Evolutionary conservation across 192 early-diverging fungal genomes (phyloP).

Genomic region (Entrophospora sp.): DNA sequence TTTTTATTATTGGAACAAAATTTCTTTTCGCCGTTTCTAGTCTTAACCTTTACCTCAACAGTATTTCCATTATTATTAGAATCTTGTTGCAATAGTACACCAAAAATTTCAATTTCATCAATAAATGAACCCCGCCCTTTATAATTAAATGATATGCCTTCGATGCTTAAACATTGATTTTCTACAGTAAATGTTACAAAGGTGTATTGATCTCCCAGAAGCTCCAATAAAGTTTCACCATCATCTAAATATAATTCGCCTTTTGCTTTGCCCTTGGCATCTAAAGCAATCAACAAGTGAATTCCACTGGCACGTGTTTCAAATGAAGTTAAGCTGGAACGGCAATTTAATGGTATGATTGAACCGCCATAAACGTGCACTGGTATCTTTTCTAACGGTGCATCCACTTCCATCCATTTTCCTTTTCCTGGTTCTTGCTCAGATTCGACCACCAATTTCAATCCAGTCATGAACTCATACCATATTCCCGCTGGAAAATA

Average conservation of each 20-base stretch:
- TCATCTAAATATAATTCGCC: constrained; percentile 57
- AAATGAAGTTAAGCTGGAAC: constrained; percentile 36
- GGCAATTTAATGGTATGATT: constrained; percentile 43
- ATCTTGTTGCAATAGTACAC: too few species aligned
- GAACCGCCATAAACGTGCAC: constrained; percentile 52
- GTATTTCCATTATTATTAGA: too few species aligned
- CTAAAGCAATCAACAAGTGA: constrained; percentile 46
- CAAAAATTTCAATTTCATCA: not conserved
- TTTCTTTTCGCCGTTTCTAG: too few species aligned
- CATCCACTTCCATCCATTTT: constrained; percentile 33
- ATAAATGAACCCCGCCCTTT: not conserved
- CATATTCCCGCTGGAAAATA: constrained; percentile 55
- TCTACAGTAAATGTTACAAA: not conserved
- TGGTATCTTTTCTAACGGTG: constrained; percentile 46
- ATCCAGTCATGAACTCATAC: constrained; percentile 48
- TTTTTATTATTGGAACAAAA: too few species aligned
- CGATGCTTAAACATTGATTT: not conserved
- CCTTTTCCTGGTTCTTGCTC: constrained; percentile 14
- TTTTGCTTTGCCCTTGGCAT: constrained; percentile 31
- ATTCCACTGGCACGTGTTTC: constrained; percentile 35
- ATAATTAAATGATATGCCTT: not conserved
- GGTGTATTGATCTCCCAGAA: not conserved
- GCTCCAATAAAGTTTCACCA: constrained; percentile 28
- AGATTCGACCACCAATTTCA: too few species aligned
- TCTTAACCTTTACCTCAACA: too few species aligned